A percentile compares a stretch with the other conserved stretches of the same genome.
Evolutionary conservation across 176 grass and related monocot species (phyloP).

Genomic region (Aegilops umbellulata): DNA sequence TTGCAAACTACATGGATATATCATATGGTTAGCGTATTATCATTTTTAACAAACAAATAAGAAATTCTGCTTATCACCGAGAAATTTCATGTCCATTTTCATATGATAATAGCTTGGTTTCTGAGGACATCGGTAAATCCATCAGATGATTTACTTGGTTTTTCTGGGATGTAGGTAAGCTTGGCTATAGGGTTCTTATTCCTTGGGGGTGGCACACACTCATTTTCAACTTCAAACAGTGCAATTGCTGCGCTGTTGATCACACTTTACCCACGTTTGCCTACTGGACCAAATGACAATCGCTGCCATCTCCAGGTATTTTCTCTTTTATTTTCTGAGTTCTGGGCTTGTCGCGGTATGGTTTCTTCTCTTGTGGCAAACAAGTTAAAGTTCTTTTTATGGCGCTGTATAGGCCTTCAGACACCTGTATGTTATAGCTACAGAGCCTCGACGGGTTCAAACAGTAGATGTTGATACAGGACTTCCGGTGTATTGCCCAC

Average conservation of each 20-base stretch:
- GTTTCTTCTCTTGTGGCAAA: constrained; percentile 20
- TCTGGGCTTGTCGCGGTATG: neutral
- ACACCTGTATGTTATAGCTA: constrained; percentile 86
- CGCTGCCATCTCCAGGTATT: constrained; percentile 92
- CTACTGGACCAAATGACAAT: constrained; percentile 96
- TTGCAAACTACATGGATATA: neutral
- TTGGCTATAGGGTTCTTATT: constrained; percentile 92
- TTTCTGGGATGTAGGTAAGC: constrained; percentile 65
- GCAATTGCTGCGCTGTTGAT: constrained; percentile 84
- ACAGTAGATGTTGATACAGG: constrained; percentile 89
- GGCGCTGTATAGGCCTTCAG: constrained; percentile 66
- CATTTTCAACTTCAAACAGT: constrained; percentile 88
- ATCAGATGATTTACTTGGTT: constrained; percentile 1
- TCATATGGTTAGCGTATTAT: neutral
- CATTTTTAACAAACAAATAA: neutral
- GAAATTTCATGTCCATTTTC: neutral
- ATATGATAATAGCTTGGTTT: constrained; percentile 13
- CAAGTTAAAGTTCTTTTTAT: constrained; percentile 30
- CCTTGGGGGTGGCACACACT: constrained; percentile 90
- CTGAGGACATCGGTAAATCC: constrained; percentile 17
- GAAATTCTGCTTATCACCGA: neutral
- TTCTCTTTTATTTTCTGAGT: constrained; percentile 11
- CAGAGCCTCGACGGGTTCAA: constrained; percentile 85
- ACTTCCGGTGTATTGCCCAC: constrained; percentile 88
- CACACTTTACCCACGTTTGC: constrained; percentile 89